phyloP scores from a whole-genome alignment of 1,284 basidiomycete genomes.

The Hymenochaete sp. region DNA sequence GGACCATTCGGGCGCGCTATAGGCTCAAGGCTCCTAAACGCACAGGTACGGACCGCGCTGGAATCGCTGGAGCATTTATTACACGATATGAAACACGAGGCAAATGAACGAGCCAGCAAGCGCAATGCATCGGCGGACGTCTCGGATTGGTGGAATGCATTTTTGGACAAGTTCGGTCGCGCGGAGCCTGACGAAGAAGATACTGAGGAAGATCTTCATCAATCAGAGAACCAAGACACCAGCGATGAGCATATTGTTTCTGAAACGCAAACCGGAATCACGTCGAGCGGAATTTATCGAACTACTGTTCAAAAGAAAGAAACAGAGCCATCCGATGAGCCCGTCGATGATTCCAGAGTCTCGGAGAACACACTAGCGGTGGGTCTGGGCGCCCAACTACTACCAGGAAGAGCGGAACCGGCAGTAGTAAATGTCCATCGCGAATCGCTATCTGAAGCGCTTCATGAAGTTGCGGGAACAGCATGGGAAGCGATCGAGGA shows the following conservation, averaged over 20 bases:
- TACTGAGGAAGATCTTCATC: constrained; percentile 4
- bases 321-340: constrained; percentile 6
- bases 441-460: constrained; percentile 22
- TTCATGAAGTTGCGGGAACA: constrained; percentile 17
- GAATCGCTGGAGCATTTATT: constrained; percentile 26
- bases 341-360: constrained; percentile 12
- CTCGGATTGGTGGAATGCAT: constrained; percentile 28
- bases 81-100: constrained; percentile 23
- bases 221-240: constrained; percentile 16
- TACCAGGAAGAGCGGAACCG: constrained; percentile 36
- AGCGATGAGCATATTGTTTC: too few species aligned
- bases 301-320: constrained; percentile 26
- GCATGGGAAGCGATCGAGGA: not conserved
- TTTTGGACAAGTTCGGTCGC: constrained; percentile 22
- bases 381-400: constrained; percentile 39
- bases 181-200: constrained; percentile 8
- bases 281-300: constrained; percentile 32
- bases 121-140: too few species aligned
- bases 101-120: constrained; percentile 19
- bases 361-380: constrained; percentile 32
- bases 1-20: constrained; percentile 29
- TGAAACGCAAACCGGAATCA: constrained; percentile 26
- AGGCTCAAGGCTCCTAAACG: constrained; percentile 24
- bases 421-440: constrained; percentile 23
- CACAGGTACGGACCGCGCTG: constrained; percentile 28